Evolutionary conservation across 768 basidiomycete genomes (phyloP).

Genomic region (Tephrocybe rancida): DNA sequence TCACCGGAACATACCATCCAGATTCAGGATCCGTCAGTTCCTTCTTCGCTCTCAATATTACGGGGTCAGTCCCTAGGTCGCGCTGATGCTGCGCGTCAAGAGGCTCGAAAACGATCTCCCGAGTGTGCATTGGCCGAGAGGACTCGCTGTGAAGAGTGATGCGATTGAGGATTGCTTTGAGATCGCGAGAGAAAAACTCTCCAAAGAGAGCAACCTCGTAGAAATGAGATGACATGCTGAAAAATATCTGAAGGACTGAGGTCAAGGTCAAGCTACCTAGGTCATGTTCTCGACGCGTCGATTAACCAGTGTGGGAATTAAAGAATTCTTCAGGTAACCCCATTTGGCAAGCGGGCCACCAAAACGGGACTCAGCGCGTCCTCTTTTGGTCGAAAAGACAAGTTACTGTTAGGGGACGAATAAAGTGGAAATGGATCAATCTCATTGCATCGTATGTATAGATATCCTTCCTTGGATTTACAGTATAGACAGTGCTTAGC

Average conservation of each 20-base stretch:
- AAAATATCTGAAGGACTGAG: neutral
- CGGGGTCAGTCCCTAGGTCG: conserved; percentile 64
- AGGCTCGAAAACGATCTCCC: conserved; percentile 84
- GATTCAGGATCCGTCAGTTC: conserved; percentile 64
- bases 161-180: conserved; percentile 76
- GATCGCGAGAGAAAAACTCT: conserved; percentile 78
- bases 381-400: no score
- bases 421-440: no score
- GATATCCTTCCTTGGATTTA: no score
- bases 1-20: conserved; percentile 56
- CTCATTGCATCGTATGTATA: no score
- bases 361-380: no score
- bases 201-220: conserved; percentile 86
- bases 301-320: neutral
- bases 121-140: conserved; percentile 68
- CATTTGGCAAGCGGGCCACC: no score
- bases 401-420: no score
- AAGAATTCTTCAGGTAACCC: no score
- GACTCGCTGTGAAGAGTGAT: conserved; percentile 84
- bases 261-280: neutral
- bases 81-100: conserved; percentile 65
- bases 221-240: conserved; percentile 54
- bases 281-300: neutral
- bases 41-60: conserved; percentile 72
- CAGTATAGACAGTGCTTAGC: no score